These are phyloP conservation scores for Dactylonectria macrodidyma DNA, from an alignment of 2,329 filamentous ascomycete species.

Conservation along the genomic window DNA sequence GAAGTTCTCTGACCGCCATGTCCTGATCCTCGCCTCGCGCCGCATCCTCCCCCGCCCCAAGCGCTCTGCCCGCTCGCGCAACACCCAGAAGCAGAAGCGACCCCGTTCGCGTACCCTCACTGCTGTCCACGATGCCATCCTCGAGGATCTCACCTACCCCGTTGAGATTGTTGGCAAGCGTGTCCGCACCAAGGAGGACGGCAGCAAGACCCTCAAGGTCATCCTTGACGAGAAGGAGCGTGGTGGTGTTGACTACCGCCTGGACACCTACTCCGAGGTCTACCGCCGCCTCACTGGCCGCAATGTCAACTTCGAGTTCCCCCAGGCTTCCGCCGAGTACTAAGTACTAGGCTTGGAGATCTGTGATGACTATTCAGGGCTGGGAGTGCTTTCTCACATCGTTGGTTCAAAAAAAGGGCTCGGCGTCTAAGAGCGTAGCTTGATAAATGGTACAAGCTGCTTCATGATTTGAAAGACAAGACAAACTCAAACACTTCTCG, in stretches of 20 bases:
- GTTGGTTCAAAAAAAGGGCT: constrained; percentile 61
- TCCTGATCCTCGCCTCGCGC: constrained; percentile 98
- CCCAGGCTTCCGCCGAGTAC: constrained; percentile 86
- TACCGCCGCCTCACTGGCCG: constrained; percentile 98
- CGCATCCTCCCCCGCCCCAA: constrained; percentile 99
- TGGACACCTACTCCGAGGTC: constrained; percentile 99
- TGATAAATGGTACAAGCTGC: constrained; percentile 63
- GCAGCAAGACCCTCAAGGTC: constrained; percentile 98
- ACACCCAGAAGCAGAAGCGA: constrained; percentile 98
- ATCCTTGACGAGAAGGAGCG: constrained; percentile 99
- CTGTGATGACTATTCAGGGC: constrained; percentile 43
- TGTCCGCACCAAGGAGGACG: constrained; percentile 98
- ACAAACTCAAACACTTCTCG: constrained; percentile 50
- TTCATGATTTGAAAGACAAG: constrained; percentile 56
- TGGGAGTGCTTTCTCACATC: constrained; percentile 55
- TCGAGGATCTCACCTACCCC: constrained; percentile 97
- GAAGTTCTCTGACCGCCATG: constrained; percentile 99
- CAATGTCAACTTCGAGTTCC: constrained; percentile 98
- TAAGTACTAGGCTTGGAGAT: constrained; percentile 82
- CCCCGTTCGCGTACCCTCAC: constrained; percentile 98
- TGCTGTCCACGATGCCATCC: constrained; percentile 98
- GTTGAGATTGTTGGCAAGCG: constrained; percentile 99
- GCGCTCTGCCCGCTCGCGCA: constrained; percentile 96
- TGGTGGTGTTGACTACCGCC: constrained; percentile 98
- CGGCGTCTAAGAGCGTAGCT: constrained; percentile 67